Evolutionary conservation across 495 filamentous ascomycete species (phyloP).

Genomic region (Penicillium herquei): DNA sequence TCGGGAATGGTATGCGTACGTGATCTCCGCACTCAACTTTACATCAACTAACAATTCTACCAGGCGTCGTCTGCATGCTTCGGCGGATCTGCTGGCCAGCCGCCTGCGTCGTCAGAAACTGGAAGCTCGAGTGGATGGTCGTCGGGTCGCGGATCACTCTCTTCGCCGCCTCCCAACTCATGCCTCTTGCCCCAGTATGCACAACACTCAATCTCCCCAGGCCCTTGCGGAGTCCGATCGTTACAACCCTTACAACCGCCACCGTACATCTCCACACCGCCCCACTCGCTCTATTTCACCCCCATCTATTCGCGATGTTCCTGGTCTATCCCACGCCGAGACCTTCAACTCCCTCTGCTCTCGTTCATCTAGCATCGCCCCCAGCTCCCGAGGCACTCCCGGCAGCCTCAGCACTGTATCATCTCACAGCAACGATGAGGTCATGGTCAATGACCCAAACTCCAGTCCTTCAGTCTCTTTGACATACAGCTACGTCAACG

Average conservation of each 20-base stretch:
- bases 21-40: not conserved
- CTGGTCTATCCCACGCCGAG: constrained; percentile 44
- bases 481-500: constrained; percentile 36
- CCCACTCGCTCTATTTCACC: constrained; percentile 48
- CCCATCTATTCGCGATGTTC: constrained; percentile 48
- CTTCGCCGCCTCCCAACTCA: constrained; percentile 31
- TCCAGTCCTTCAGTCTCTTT: constrained; percentile 33
- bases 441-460: constrained; percentile 34
- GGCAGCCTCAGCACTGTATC: constrained; percentile 44
- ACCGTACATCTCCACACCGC: constrained; percentile 34
- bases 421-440: constrained; percentile 33
- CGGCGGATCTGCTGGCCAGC: constrained; percentile 40
- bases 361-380: constrained; percentile 48
- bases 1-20: constrained; percentile 36
- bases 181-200: constrained; percentile 35
- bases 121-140: constrained; percentile 30
- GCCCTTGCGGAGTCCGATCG: constrained; percentile 32
- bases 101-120: constrained; percentile 44
- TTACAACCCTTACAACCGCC: constrained; percentile 38
- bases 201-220: constrained; percentile 33
- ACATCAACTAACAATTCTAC: not conserved
- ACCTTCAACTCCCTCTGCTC: constrained; percentile 46
- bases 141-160: constrained; percentile 14
- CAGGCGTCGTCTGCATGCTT: constrained; percentile 40
- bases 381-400: constrained; percentile 42